Base-by-base conservation (phyloP, 2,329 filamentous ascomycete genomes). In the Colletotrichum sp. region DNA sequence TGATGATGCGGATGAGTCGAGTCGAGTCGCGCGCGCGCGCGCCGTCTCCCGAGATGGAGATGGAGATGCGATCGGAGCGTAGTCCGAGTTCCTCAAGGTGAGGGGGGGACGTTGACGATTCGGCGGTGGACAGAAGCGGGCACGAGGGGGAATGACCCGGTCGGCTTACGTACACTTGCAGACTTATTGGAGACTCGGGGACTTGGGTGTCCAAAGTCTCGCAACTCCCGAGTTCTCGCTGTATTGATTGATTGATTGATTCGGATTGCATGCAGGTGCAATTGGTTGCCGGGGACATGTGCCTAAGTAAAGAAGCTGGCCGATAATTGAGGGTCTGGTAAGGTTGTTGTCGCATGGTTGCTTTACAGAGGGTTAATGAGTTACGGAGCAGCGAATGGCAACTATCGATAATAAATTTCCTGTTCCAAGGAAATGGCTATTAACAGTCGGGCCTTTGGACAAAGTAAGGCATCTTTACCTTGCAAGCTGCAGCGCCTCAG, bases 11-110 rank as follows among this genome's bases (percentile, higher is more conserved):
- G 69, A 76, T 68, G 63, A 36, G 72, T 55, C 67, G 64, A 73
- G 59, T 62, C 36, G 63, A 73, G 59, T 62, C 36, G 63, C 64
- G 60, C 73, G 39, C 73, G 39, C 70, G 64, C 70, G 32, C 70
- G 57, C 70, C 64, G 63, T 60, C 44, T 65, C 70, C 73, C 70
- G 63, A 76, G 73, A 60, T 60, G 57, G 57, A 32, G 57, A 74
- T 69, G 64, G 57, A 60, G 57, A 76, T 69, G 70, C 70, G 74
- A 76, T 73, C 74, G 74, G 74, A 76, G 74, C 71, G 64, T 74
- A 64, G 74, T 76, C 74, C 74, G 74, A 36, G n/a, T 28, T 2
- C 39, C 39, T 49, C 10, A 60, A 44, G 26, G 16, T 30, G 39
- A 73, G 59, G 39, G 63, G 57, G n/a, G 9, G 44, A 52, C 44